Conservation (phyloP, 176 grass and related monocot genomes). For the Alloteropsis semialata region DNA sequence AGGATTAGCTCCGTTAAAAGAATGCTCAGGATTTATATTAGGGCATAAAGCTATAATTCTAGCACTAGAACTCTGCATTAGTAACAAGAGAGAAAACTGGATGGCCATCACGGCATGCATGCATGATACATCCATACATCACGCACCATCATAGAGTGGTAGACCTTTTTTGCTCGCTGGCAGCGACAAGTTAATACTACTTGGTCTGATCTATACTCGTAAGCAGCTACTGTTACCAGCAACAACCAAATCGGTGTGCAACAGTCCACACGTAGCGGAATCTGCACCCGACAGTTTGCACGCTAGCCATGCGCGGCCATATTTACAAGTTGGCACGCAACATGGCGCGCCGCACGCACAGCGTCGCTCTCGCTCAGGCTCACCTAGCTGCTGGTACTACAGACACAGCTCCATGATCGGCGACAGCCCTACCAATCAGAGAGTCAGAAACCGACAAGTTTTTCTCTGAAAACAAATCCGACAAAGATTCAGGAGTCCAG, state of each 20-base stretch:
- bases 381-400: background rate
- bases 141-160: too few species aligned
- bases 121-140: too few species aligned
- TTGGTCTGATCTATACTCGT: background rate
- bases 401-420: background rate
- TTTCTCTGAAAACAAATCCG: too few species aligned
- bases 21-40: too few species aligned
- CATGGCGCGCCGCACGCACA: conserved; percentile 8
- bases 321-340: background rate
- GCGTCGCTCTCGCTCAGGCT: background rate
- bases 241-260: background rate
- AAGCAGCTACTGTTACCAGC: background rate
- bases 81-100: too few species aligned
- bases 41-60: too few species aligned
- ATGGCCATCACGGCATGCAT: too few species aligned
- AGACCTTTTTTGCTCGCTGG: too few species aligned
- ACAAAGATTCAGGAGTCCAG: background rate
- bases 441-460: too few species aligned
- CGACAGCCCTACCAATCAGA: background rate
- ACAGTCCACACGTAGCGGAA: background rate
- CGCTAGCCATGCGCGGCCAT: background rate
- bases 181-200: background rate
- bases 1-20: too few species aligned
- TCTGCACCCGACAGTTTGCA: background rate
- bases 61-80: too few species aligned